phyloP scores from a whole-genome alignment of 768 basidiomycete species.

The Rhodosporidiobolus odoratus region DNA sequence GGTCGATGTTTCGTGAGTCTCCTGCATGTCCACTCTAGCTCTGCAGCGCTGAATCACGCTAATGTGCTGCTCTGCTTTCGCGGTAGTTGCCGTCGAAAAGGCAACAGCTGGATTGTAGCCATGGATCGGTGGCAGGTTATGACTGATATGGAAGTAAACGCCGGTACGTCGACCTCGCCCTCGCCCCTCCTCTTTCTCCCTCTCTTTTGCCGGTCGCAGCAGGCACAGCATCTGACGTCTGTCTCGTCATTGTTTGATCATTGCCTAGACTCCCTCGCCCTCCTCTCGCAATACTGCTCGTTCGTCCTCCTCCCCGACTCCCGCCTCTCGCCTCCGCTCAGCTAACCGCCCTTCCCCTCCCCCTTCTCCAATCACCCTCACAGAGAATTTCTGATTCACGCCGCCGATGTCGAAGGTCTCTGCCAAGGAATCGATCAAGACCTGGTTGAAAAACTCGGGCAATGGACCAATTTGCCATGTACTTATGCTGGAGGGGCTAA shows the following conservation, averaged over 20 bases:
- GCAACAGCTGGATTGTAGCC: conserved; percentile 78
- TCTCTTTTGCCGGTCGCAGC: not conserved
- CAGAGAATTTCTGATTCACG: conserved; percentile 91
- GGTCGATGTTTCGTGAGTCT: conserved; percentile 79
- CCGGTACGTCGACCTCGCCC: conserved; percentile 53
- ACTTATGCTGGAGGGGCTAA: conserved; percentile 97
- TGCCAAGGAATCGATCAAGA: conserved; percentile 93
- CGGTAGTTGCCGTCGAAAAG: conserved; percentile 81
- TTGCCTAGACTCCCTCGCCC: conserved; percentile 64
- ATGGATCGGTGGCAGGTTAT: conserved; percentile 99
- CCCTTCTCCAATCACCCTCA: not conserved
- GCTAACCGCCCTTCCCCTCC: not conserved
- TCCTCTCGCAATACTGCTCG: conserved; percentile 79
- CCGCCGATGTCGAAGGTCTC: conserved; percentile 96
- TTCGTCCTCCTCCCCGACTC: conserved; percentile 41
- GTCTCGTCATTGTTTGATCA: conserved; percentile 13
- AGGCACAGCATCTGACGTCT: not conserved
- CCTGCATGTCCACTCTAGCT: not conserved
- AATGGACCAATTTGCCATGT: conserved; percentile 85
- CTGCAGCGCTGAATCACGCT: too few relatives aligned
- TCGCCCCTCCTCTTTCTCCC: not conserved
- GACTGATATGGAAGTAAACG: conserved; percentile 84
- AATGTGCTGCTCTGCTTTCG: too few relatives aligned
- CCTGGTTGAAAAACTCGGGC: conserved; percentile 78
- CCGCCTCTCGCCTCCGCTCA: too few relatives aligned